Conservation (phyloP, 2,329 filamentous ascomycete species). For the Graphilbum ipis-grandicollis region DNA sequence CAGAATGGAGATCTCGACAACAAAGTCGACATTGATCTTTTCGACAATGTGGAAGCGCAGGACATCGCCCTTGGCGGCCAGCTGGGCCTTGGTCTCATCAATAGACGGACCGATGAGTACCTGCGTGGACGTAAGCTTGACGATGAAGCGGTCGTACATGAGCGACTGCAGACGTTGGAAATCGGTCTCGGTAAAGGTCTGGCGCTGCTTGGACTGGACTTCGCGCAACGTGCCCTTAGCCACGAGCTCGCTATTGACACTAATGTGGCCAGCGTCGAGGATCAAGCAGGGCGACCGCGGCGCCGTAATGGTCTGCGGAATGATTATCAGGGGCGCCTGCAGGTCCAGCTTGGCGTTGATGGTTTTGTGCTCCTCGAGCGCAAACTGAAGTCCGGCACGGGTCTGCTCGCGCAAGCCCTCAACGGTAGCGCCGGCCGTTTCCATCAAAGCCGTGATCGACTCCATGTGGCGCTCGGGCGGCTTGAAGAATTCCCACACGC, state of each 20-base stretch:
- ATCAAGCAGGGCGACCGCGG: conserved; percentile 76
- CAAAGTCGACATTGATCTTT: conserved; percentile 92
- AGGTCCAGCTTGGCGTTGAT: conserved; percentile 92
- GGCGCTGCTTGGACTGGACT: conserved; percentile 77
- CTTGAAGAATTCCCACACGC: conserved; percentile 87
- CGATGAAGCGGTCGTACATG: conserved; percentile 94
- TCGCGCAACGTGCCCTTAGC: conserved; percentile 81
- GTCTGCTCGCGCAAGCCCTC: conserved; percentile 93
- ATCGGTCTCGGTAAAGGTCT: conserved; percentile 76
- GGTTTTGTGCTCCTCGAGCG: conserved; percentile 92
- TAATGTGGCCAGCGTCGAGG: conserved; percentile 88
- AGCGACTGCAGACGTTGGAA: conserved; percentile 73
- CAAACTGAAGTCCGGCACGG: conserved; percentile 86
- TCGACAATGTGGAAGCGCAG: conserved; percentile 81
- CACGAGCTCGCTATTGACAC: conserved; percentile 83
- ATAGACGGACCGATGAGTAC: conserved; percentile 89
- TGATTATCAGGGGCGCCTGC: conserved; percentile 87
- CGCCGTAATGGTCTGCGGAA: conserved; percentile 80
- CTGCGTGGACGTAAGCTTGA: conserved; percentile 89
- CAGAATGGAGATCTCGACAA: conserved; percentile 91
- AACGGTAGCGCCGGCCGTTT: conserved; percentile 86
- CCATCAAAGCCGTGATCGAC: conserved; percentile 89
- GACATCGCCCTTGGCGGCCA: conserved; percentile 48
- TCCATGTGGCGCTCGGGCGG: conserved; percentile 97
- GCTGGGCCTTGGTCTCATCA: conserved; percentile 69